phyloP scores from a whole-genome alignment of 2,329 filamentous ascomycete genomes.

The Calonectria leucothoes region DNA sequence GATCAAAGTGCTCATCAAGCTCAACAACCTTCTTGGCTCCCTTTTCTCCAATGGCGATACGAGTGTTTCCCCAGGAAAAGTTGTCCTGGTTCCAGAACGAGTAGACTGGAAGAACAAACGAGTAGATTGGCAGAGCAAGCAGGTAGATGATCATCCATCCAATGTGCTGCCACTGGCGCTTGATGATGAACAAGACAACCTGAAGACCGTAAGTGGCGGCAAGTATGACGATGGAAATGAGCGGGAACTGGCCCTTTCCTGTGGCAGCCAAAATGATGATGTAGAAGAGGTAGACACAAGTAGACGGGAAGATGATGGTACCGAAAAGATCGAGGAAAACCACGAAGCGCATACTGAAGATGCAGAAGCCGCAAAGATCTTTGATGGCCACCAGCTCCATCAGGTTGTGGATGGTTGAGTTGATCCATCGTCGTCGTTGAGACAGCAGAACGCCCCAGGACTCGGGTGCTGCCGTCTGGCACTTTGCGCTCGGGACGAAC shows the following conservation, averaged over 20 bases:
- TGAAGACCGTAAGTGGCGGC: conserved; percentile 95
- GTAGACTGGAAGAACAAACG: conserved; percentile 89
- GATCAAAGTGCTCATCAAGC: conserved; percentile 88
- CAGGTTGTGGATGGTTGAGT: conserved; percentile 97
- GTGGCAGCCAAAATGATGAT: conserved; percentile 65
- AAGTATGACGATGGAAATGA: conserved; percentile 90
- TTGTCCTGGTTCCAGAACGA: conserved; percentile 99
- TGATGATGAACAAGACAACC: conserved; percentile 94
- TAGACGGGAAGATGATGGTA: conserved; percentile 91
- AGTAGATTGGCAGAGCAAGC: conserved; percentile 91
- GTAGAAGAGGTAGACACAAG: conserved; percentile 89
- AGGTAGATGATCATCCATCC: conserved; percentile 99
- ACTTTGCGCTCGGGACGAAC: conserved; percentile 92
- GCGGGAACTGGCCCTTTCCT: conserved; percentile 78
- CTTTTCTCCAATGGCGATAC: conserved; percentile 95
- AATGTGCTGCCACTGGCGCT: conserved; percentile 97
- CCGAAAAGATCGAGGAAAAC: conserved; percentile 94
- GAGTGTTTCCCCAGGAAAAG: conserved; percentile 98
- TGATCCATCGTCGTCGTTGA: conserved; percentile 98
- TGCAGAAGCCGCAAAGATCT: conserved; percentile 98
- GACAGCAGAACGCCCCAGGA: conserved; percentile 94
- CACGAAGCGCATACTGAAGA: conserved; percentile 97
- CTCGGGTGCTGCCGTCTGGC: conserved; percentile 92
- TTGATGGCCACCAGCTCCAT: conserved; percentile 89
- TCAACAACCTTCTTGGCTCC: conserved; percentile 89